Evolutionary conservation across 2,329 filamentous ascomycete species (phyloP).

Genomic region (Arthrobotrys entomopaga): DNA sequence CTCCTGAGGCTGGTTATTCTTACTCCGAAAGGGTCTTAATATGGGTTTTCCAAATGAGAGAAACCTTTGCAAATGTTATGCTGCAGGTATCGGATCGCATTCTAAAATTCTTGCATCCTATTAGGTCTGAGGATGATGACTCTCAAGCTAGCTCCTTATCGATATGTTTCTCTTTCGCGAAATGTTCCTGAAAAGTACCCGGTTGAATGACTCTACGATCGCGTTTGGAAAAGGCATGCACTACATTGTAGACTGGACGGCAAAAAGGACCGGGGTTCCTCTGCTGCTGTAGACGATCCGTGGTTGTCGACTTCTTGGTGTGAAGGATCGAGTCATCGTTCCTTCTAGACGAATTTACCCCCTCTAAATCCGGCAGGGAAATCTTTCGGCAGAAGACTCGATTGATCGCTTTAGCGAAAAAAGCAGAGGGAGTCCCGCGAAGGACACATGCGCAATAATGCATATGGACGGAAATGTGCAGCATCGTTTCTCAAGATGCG

Average conservation of each 20-base stretch:
- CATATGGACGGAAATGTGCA: conserved; percentile 53
- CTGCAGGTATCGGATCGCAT: background rate
- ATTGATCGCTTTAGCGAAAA: conserved; percentile 55
- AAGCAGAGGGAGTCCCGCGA: conserved; percentile 40
- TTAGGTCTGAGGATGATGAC: conserved; percentile 33
- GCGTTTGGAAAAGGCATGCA: conserved; percentile 13
- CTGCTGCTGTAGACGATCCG: conserved; percentile 20
- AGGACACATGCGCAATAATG: conserved; percentile 53
- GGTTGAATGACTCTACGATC: conserved; percentile 37
- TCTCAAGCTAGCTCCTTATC: conserved; percentile 34
- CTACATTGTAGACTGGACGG: conserved; percentile 18
- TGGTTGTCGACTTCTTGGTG: conserved; percentile 24
- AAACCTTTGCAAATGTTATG: background rate
- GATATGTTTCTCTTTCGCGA: conserved; percentile 22
- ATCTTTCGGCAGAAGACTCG: conserved; percentile 17
- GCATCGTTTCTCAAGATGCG: conserved; percentile 25
- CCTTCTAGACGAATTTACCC: conserved; percentile 35
- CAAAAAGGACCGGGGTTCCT: conserved; percentile 16
- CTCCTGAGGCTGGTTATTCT: conserved; percentile 16
- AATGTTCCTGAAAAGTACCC: conserved; percentile 41
- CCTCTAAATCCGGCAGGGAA: conserved; percentile 2
- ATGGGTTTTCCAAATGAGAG: background rate
- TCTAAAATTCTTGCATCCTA: background rate
- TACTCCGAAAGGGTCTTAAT: background rate
- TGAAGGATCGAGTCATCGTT: conserved; percentile 56